A percentile compares a stretch with the other conserved stretches of the same genome.
phyloP scores from a whole-genome alignment of 2,329 filamentous ascomycete species.

The Stromatinia cepivora region DNA sequence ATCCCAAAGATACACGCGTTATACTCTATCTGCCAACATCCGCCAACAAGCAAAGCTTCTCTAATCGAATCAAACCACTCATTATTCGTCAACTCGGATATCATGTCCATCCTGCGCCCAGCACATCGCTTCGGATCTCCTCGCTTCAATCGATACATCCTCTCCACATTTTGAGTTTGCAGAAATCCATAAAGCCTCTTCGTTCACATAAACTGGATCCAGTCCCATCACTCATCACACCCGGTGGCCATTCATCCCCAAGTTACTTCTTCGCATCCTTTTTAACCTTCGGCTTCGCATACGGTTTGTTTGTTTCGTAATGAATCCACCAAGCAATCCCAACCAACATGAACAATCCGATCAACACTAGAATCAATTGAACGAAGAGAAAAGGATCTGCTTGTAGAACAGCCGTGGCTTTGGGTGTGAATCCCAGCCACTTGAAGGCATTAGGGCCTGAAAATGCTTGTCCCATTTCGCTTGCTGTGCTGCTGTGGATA shows the following conservation, averaged over 20 bases:
- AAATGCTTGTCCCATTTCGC: slow-evolving; percentile 39
- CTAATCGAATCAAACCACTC: neutral
- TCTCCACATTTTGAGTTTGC: neutral
- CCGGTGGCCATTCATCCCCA: neutral
- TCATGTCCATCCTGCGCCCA: slow-evolving; percentile 6
- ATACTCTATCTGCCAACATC: neutral
- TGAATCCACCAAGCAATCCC: slow-evolving; percentile 37
- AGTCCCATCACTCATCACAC: too few species aligned
- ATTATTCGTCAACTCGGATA: slow-evolving; percentile 5
- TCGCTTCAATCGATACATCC: neutral
- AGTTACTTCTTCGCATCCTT: slow-evolving; percentile 24
- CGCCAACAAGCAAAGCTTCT: neutral
- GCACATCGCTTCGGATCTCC: neutral
- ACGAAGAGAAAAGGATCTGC: slow-evolving; percentile 35
- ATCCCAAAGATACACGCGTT: neutral
- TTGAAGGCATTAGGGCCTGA: slow-evolving; percentile 41
- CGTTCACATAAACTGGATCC: neutral
- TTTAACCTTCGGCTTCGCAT: slow-evolving; percentile 39
- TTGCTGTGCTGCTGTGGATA: neutral
- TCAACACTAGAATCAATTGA: slow-evolving; percentile 33
- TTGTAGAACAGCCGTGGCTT: slow-evolving; percentile 39
- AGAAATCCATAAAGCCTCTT: neutral
- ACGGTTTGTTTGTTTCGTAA: slow-evolving; percentile 37
- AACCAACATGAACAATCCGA: slow-evolving; percentile 27
- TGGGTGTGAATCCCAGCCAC: slow-evolving; percentile 39